Base-by-base conservation (phyloP, 208 protist species). In the Strigomonas oncopelti region DNA sequence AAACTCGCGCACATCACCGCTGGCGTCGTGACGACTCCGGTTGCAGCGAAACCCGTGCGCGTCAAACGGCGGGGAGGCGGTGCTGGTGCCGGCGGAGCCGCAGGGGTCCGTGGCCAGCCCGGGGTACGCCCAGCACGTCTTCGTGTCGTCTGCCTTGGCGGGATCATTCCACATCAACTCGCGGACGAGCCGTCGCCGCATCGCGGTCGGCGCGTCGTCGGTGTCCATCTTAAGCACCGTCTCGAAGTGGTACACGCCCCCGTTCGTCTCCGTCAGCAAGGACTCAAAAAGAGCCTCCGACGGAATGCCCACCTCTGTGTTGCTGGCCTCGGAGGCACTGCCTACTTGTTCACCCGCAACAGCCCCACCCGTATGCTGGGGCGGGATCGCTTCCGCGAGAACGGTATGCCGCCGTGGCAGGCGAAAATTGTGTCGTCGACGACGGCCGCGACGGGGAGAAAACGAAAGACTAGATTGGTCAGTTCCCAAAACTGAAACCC, bases 401-500 rank as follows among this genome's bases (percentile, higher is more conserved):
- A 68, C n/a, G 91, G 93, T 48, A 97, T 87, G 42, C 94, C 94
- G 25, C 91, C 89, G 75, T 97, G 94, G 55, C 72, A 81, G 16
- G 85, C 84, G 74, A 98, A 96, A 13, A 94, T 74, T 1, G 31
- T 75, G 0, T 78, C 77, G 66, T 98, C 93, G 29, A 97, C 81
- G 60, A 94, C 83, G 11, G 93, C 92, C 0, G 84, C 78, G 1
- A 98, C 20, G 0, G 92, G 91, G 25, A 98, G 68, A 9, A 61
- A 55, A 20, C 73, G 29, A 61, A 98, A 96, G 16, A 90, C 55
- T 18, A 69, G 52, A 74, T 96, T 96, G 25, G 91, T 69, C 42
- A 69, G 63, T 36, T 34, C 29, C 90, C 88, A 97, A 65, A 97
- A 78, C 5, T 58, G 60, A 22, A 82, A 63, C 13, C 92, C 92